Evolutionary conservation across 1,284 basidiomycete genomes (phyloP), one percentile per base, ranked within the genome.

Genomic region (Fomitopsis betulina): DNA sequence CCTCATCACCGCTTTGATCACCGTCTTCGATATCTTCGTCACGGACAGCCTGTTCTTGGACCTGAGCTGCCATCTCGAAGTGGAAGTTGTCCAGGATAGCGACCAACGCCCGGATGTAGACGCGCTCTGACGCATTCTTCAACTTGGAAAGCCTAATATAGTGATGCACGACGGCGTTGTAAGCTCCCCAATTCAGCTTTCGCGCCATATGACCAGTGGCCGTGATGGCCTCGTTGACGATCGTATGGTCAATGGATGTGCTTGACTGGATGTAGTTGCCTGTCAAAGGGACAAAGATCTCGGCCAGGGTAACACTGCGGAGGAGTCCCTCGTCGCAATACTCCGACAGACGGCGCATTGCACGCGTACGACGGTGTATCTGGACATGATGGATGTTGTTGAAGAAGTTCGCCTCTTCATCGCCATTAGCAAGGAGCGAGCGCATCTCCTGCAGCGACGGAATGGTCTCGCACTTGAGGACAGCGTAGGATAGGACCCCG

Each of bases 341-440:
- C 52, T 98, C n/a, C n/a, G n/a, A n/a, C 27, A 99, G 81, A 33
- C 96, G 83, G 32, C 91, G 86, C 37, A 99, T 79, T 0, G 97
- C 96, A 62, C 97, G 81, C 1, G 89, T 87, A 21, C 96, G 86
- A 58, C 96, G 88, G 72, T 99, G 96, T 5, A 91, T 77, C 74
- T 99, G 97, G 55, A 99, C 87, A 72, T 99, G 97, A 63, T 92
- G 85, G 54, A 99, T 86, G 73, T 99, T 99, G 78, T 89, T 89
- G 81, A 99, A 98, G 76, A 99, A 96, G 70, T 90, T 96, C 30
- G 94, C 95, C 72, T 99, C 97, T 51, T 93, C 91, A 68, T 99
- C 96, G 0, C 93, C 95, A 17, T 82, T 86, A 4, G 91, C 93
- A n/a, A 98, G 80, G 10, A 99, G 76, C 10, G 86, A 80, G 7